Evolutionary conservation across 805 yeast species (phyloP).

Genomic region (Cyberlindnera lachancei): DNA sequence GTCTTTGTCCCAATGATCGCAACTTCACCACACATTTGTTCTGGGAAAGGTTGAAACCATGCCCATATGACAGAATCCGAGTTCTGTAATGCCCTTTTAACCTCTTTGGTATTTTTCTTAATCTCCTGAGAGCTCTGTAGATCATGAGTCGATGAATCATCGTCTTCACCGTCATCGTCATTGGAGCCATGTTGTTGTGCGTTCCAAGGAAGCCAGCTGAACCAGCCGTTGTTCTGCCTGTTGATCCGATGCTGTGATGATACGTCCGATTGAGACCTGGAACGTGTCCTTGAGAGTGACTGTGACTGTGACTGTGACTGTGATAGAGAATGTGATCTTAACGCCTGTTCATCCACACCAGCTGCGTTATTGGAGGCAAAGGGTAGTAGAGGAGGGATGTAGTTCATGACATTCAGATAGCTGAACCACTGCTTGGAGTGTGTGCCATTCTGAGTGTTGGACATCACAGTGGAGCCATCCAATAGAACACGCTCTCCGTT

Average conservation of each 20-base stretch:
- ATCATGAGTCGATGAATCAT: slow-evolving; percentile 8
- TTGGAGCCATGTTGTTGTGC: slow-evolving; percentile 3
- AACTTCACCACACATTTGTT: slow-evolving; percentile 13
- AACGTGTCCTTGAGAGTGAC: too few species aligned
- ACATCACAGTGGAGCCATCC: background rate
- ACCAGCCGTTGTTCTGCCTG: slow-evolving; percentile 9
- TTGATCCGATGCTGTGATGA: slow-evolving; percentile 1
- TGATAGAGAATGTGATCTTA: background rate
- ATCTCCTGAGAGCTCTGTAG: slow-evolving; percentile 13
- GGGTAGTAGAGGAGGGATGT: slow-evolving; percentile 5
- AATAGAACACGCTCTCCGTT: background rate
- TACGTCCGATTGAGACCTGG: slow-evolving; percentile 1
- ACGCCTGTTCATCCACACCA: background rate
- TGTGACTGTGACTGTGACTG: too few species aligned
- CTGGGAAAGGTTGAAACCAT: slow-evolving; percentile 17
- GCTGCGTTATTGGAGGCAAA: background rate
- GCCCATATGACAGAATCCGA: slow-evolving; percentile 20
- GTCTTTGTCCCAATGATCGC: slow-evolving; percentile 17
- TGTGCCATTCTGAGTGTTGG: background rate
- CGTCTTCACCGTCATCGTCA: too few species aligned
- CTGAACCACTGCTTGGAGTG: slow-evolving; percentile 2
- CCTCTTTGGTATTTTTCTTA: slow-evolving; percentile 13
- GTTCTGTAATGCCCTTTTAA: slow-evolving; percentile 11
- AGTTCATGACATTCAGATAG: slow-evolving; percentile 7
- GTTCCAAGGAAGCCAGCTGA: slow-evolving; percentile 11